Base-by-base conservation (phyloP, 306 rosid genomes). In the Nissolia schottii region DNA sequence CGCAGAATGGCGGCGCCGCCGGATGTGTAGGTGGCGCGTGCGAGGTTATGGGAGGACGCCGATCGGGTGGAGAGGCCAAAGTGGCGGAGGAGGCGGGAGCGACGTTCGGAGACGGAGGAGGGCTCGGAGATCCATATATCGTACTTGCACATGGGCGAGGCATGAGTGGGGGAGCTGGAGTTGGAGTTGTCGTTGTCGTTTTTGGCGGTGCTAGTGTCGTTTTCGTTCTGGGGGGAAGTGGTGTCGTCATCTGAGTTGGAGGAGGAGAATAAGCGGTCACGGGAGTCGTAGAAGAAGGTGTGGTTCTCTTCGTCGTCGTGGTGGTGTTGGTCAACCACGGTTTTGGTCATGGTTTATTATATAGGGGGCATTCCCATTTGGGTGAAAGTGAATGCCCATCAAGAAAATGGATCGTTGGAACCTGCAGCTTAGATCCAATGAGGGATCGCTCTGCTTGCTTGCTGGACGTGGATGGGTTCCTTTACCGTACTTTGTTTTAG, bases 81-180 rank as follows among this genome's bases (percentile, higher is more conserved):
- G 58, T 87, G 85, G 9, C 78, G 85, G 63, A 92, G 90, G 32
- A 91, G 96, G 7, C 84, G 84, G 5, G 69, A 45, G 35, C 97
- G 93, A 75, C 97, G 97, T 66, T 91, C 97, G 43, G 86, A 84
- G 72, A 91, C 84, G 20, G 97, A 89, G 64, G 93, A 86, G 9
- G 93, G 97, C 71, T 91, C 91, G 76, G 96, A 84, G 88, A 85
- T 87, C 97, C 97, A 91, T 12, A 84, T 78, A 16, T 89, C 89
- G 75, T 85, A 89, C 62, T 80, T 86, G 76, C 83, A 77, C 74
- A 34, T 69, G 29, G 75, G 23, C 60, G 5, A 87, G 51, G 66
- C 92, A 82, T 87, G 82, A 80, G 79, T 76, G 46, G 96, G 73
- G 13, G 88, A 72, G 56, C 58, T 15, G 68, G 86, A 71, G 22